Conservation (phyloP, 2,329 filamentous ascomycete genomes). For the Teratosphaeriaceae sp. region DNA sequence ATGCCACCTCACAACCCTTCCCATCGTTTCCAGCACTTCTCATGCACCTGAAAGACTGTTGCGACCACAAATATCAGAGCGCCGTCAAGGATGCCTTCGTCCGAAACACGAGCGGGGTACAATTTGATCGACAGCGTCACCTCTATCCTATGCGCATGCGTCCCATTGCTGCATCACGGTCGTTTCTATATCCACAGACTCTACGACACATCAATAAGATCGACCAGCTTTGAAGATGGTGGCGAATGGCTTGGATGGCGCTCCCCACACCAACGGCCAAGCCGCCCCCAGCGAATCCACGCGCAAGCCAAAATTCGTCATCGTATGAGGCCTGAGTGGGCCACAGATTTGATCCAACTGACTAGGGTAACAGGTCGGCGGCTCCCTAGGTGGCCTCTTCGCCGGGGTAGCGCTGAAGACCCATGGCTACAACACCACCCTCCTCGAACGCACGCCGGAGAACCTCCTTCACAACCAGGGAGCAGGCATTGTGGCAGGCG, state of each 20-base stretch:
- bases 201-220: too few species aligned
- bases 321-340: constrained; percentile 8
- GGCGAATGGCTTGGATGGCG: constrained; percentile 3
- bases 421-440: constrained; percentile 23
- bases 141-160: too few species aligned
- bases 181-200: too few species aligned
- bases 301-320: constrained; percentile 19
- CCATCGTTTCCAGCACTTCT: neutral
- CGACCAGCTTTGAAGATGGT: too few species aligned
- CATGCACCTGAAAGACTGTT: neutral
- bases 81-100: neutral
- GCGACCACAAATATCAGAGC: neutral
- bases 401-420: constrained; percentile 21
- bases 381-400: constrained; percentile 24
- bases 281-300: neutral
- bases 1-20: neutral
- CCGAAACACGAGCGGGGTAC: constrained; percentile 5
- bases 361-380: constrained; percentile 18
- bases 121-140: neutral
- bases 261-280: neutral
- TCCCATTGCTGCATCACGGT: too few species aligned
- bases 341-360: neutral
- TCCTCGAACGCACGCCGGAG: constrained; percentile 36
- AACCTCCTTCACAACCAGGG: constrained; percentile 41
- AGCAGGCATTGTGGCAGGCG: constrained; percentile 42